Evolutionary conservation across 495 filamentous ascomycete species (phyloP).

Genomic region (Neurospora tetraspora): DNA sequence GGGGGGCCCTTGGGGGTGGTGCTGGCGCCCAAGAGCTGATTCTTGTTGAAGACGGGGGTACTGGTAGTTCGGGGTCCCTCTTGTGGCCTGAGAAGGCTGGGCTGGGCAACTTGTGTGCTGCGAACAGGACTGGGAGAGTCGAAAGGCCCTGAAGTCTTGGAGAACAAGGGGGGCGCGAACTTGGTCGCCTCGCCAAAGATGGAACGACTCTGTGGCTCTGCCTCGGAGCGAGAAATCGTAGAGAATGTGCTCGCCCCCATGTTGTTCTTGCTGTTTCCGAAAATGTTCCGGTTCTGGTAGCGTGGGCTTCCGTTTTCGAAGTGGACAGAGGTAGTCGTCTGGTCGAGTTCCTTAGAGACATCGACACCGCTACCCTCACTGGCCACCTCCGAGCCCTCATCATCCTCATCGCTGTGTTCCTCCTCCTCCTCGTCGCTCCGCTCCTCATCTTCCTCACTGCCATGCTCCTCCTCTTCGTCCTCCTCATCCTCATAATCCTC

Average conservation of each 20-base stretch:
- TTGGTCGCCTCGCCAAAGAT: constrained; percentile 60
- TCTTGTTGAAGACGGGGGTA: constrained; percentile 38
- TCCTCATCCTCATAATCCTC: constrained; percentile 23
- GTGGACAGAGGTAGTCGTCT: constrained; percentile 24
- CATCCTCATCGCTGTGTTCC: constrained; percentile 31
- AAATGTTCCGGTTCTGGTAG: neutral
- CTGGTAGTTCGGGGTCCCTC: constrained; percentile 48
- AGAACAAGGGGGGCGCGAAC: constrained; percentile 41
- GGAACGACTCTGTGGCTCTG: constrained; percentile 28
- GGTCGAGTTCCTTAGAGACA: constrained; percentile 59
- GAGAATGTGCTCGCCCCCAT: constrained; percentile 33
- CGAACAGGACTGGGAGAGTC: constrained; percentile 73
- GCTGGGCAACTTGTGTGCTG: constrained; percentile 24
- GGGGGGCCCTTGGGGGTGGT: constrained; percentile 6
- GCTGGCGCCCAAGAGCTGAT: constrained; percentile 13
- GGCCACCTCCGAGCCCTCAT: constrained; percentile 32
- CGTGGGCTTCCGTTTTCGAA: neutral
- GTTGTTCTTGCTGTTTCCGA: neutral
- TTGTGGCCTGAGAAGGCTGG: constrained; percentile 33
- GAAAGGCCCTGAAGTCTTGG: constrained; percentile 53
- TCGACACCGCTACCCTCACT: constrained; percentile 54
- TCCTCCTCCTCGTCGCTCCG: constrained; percentile 28
- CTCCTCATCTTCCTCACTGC: constrained; percentile 19
- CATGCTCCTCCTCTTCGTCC: constrained; percentile 14
- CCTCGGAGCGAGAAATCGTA: constrained; percentile 36